These are phyloP conservation scores for Onygena corvina DNA, from an alignment of 2,329 filamentous ascomycete genomes.

Conservation along the genomic window DNA sequence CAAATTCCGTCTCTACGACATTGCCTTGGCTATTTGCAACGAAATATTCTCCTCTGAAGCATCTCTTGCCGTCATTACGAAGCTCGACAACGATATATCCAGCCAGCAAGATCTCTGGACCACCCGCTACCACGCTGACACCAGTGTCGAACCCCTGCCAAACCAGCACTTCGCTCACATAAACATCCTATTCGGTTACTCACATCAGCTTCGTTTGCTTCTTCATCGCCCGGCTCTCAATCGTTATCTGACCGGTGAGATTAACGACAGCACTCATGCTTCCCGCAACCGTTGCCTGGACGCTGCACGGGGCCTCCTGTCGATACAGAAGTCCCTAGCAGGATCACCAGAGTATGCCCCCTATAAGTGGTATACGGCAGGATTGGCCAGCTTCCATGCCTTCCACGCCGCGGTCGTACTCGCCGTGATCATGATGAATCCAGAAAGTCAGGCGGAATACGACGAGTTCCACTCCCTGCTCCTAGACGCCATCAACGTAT, in stretches of 20 bases:
- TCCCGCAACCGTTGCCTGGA: constrained; percentile 25
- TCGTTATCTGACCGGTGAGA: constrained; percentile 24
- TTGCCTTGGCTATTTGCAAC: constrained; percentile 28
- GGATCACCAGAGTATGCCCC: constrained; percentile 24
- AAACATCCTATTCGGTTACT: constrained; percentile 32
- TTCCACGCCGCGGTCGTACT: constrained; percentile 31
- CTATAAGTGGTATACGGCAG: constrained; percentile 33
- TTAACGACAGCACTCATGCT: constrained; percentile 21
- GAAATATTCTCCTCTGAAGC: constrained; percentile 23
- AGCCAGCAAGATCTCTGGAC: constrained; percentile 24
- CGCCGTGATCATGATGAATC: constrained; percentile 21
- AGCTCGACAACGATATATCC: constrained; percentile 24
- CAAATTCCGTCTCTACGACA: constrained; percentile 27
- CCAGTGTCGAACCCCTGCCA: constrained; percentile 19
- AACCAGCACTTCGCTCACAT: constrained; percentile 29
- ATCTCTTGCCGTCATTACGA: constrained; percentile 17
- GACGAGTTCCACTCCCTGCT: constrained; percentile 23
- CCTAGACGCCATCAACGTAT: constrained; percentile 23
- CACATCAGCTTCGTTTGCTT: constrained; percentile 29
- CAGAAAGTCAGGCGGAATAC: constrained; percentile 22
- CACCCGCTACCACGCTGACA: constrained; percentile 22
- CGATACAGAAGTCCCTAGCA: constrained; percentile 25
- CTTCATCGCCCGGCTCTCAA: constrained; percentile 27
- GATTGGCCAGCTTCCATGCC: constrained; percentile 31
- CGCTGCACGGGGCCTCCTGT: constrained; percentile 25